Evolutionary conservation across 305 asterid species (phyloP).

Genomic region (Fraxinus latifolia): DNA sequence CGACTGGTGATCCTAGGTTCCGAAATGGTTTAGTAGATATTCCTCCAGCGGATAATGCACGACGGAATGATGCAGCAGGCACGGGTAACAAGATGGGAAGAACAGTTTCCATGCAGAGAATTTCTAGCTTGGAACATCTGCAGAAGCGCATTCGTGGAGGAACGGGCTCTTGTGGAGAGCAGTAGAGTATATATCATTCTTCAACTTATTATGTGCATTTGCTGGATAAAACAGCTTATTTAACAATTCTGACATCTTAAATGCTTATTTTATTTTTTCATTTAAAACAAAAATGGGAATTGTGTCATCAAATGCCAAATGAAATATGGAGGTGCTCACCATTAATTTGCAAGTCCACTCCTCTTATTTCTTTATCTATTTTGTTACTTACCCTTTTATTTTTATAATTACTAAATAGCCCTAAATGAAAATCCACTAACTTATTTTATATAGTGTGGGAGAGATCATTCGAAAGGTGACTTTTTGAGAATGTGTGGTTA

Average conservation of each 20-base stretch:
- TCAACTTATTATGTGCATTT: background rate
- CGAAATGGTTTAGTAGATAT: constrained; percentile 44
- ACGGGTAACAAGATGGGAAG: constrained; percentile 59
- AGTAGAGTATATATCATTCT: background rate
- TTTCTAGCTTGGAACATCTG: constrained; percentile 88
- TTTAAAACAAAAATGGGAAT: background rate
- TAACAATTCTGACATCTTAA: background rate
- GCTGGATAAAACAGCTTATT: background rate
- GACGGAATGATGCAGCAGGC: constrained; percentile 30
- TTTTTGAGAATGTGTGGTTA: no score
- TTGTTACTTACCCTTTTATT: background rate
- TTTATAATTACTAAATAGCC: background rate
- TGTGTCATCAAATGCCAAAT: background rate
- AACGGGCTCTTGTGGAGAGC: constrained; percentile 36
- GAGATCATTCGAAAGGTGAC: background rate
- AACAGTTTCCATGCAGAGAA: constrained; percentile 75
- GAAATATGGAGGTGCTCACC: background rate
- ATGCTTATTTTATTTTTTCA: background rate
- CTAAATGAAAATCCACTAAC: background rate
- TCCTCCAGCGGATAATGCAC: constrained; percentile 41
- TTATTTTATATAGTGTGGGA: background rate
- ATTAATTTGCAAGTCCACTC: no score
- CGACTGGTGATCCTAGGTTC: constrained; percentile 40
- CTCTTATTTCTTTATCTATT: no score
- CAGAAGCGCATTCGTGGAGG: constrained; percentile 79